phyloP scores from a whole-genome alignment of 441 rosid genomes.

The Eruca vesicaria region DNA sequence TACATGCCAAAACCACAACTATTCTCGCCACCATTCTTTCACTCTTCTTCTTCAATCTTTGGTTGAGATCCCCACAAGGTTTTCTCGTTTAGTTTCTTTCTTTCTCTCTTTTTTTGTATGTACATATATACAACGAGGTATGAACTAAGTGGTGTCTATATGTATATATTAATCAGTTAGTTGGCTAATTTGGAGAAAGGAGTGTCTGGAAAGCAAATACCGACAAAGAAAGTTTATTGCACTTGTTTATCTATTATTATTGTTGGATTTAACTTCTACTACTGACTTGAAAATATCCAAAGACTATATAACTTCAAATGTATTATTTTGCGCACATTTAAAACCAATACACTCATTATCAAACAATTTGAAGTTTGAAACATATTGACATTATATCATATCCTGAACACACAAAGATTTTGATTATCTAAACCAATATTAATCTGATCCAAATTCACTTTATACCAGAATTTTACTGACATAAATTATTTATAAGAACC shows the following conservation, averaged over 20 bases:
- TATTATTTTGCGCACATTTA: background rate
- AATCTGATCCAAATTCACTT: background rate
- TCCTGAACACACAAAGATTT: background rate
- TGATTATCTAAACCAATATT: background rate
- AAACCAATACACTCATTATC: background rate
- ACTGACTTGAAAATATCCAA: background rate
- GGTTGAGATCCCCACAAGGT: slow-evolving; percentile 5
- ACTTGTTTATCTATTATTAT: background rate
- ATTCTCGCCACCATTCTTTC: slow-evolving; percentile 7
- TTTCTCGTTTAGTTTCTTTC: slow-evolving; percentile 1
- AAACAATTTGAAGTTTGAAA: background rate
- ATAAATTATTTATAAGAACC: background rate
- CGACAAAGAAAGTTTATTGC: slow-evolving; percentile 15
- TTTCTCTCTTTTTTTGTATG: background rate
- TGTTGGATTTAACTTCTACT: background rate
- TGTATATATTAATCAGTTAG: slow-evolving; percentile 8
- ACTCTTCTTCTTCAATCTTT: background rate
- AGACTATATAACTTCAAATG: background rate
- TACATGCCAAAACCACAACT: slow-evolving; percentile 33
- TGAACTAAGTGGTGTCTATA: slow-evolving; percentile 18
- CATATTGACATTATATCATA: background rate
- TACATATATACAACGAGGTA: slow-evolving; percentile 2
- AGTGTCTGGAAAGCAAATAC: slow-evolving; percentile 31
- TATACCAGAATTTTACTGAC: background rate
- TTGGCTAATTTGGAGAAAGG: slow-evolving; percentile 26